Evolutionary conservation across 2,329 filamentous ascomycete species (phyloP).

Genomic region (Diaporthe longicolla): DNA sequence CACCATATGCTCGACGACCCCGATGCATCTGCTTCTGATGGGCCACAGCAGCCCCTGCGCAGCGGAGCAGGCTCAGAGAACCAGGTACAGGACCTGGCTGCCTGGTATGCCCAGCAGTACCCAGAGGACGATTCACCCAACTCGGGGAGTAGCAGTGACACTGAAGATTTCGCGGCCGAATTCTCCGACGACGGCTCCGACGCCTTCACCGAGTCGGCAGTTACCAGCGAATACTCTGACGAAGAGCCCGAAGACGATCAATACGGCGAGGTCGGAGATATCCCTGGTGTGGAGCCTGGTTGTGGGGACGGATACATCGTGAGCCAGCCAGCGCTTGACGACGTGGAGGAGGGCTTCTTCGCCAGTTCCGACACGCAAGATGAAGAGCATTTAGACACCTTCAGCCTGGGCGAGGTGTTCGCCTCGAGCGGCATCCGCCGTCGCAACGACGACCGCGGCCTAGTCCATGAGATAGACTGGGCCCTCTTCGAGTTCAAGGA

Average conservation of each 20-base stretch:
- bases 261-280: slow-evolving; percentile 78
- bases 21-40: slow-evolving; percentile 49
- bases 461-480: slow-evolving; percentile 96
- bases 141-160: slow-evolving; percentile 57
- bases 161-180: slow-evolving; percentile 71
- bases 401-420: slow-evolving; percentile 85
- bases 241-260: slow-evolving; percentile 65
- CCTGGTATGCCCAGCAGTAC: slow-evolving; percentile 58
- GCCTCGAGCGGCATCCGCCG: slow-evolving; percentile 92
- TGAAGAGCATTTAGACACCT: slow-evolving; percentile 86
- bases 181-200: slow-evolving; percentile 75
- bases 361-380: slow-evolving; percentile 78
- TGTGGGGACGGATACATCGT: slow-evolving; percentile 84
- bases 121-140: slow-evolving; percentile 55
- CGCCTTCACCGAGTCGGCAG: slow-evolving; percentile 62
- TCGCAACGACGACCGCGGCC: slow-evolving; percentile 75
- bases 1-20: slow-evolving; percentile 93
- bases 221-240: slow-evolving; percentile 66
- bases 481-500: slow-evolving; percentile 86
- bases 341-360: slow-evolving; percentile 87
- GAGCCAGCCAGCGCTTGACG: slow-evolving; percentile 92
- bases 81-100: slow-evolving; percentile 54
- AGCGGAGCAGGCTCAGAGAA: slow-evolving; percentile 46
- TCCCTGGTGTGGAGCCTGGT: slow-evolving; percentile 81
- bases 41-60: slow-evolving; percentile 44